Base-by-base conservation (phyloP, 75 land plant genomes). In the Cunninghamia lanceolata region DNA sequence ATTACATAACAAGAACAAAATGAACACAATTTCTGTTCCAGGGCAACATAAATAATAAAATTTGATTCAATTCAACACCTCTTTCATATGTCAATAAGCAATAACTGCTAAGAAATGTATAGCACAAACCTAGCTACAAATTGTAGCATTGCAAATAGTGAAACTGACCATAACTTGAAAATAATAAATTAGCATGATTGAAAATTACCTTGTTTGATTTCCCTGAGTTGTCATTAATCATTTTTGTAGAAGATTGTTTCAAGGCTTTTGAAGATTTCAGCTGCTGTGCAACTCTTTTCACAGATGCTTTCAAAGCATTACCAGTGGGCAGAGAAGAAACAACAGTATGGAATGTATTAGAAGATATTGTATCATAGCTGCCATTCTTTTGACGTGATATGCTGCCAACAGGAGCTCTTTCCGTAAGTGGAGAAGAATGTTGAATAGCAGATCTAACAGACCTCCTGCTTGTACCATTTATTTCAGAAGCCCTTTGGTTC, bases 251-350 rank as follows among this genome's bases (percentile, higher is more conserved):
- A 54, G 82, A 13, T 80, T 71, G 46, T 34, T 82, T 92, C 15
- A 87, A 88, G 68, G 66, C 81, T 84, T 90, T 90, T 42, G 87
- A 50, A 39, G 84, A 40, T 84, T 66, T 88, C 39, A 89, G 68
- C 84, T 89, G 92, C n/a, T 91, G 88, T 30, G 90, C 89, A 87
- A 87, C 88, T 91, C 87, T 93, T 85, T 40, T 35, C 6, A 86
- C 52, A 82, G 94, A 89, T 36, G 91, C 85, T 86, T 89, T 90
- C 84, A 88, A 82, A 10, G 85, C 86, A 86, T 84, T 83, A 21
- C 45, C 66, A 71, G 28, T 76, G 59, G 82, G 84, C 21, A 39
- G 71, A 30, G 85, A 68, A 56, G 85, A 76, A 52, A 43, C 77
- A 38, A 66, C 45, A 78, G 39, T 43, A 19, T 82, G 73, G 54